Evolutionary conservation across 495 filamentous ascomycete genomes (phyloP), one percentile per base, ranked within the genome.

Genomic region (Terfezia claveryi): DNA sequence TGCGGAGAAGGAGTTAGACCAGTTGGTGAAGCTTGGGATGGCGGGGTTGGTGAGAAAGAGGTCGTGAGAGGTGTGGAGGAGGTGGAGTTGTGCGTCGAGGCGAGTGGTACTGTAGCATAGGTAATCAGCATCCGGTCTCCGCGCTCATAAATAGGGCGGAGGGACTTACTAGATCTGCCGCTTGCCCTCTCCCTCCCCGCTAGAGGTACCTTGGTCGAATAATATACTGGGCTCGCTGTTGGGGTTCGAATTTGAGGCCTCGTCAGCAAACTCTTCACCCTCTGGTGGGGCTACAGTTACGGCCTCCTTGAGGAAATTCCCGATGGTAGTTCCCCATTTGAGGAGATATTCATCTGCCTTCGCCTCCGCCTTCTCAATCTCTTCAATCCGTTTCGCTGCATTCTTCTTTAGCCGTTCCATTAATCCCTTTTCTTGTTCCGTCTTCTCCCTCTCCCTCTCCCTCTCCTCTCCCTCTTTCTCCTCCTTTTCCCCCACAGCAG

Each of bases 321-420:
- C 76, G 50, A 98, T 79, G 65, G 91, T 96, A 53, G 80, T 77
- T 23, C 91, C 91, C 64, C 96, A 99, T 55, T 83, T 87, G 59
- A 95, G 69, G 50, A 96, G 78, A 3, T 93, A 93, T 66, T 94
- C 92, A 67, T 98, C 91, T 17, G 91, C 91, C n/a, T 88, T 88
- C 62, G 94, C 88, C 67, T 98, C 91, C 44, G 89, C 91, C 59
- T 81, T 81, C 63, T 96, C 83, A 36, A 98, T 82, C 61, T 95
- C 89, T 63, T 84, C 88, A 44, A 98, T 72, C 52, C 85, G 78
- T 63, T 86, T 84, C 9, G 82, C 73, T 14, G 91, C 91, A 64
- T 93, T 86, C 32, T 74, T 71, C 52, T 80, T 80, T 66, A 98
- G 79, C 38, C 85, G 27, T 32, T 32, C 27, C 27, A 32, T 32